phyloP scores from a whole-genome alignment of 768 basidiomycete species.

The Leccinum rimulosum region DNA sequence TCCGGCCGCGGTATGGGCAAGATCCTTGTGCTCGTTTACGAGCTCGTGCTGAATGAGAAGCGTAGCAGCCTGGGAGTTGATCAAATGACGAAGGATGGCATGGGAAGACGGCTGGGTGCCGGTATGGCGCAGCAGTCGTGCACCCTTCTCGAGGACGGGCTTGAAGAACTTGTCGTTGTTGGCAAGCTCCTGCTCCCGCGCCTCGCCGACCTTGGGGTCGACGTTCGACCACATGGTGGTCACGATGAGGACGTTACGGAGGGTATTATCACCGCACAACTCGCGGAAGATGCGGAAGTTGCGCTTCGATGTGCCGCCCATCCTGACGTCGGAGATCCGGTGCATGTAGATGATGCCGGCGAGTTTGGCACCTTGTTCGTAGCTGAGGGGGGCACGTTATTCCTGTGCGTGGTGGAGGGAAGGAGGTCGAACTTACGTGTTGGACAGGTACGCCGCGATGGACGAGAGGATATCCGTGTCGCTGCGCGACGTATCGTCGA shows the following conservation, averaged over 20 bases:
- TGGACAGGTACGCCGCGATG: conserved; percentile 43
- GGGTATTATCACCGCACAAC: conserved; percentile 49
- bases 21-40: conserved; percentile 45
- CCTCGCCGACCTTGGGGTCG: conserved; percentile 35
- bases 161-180: conserved; percentile 48
- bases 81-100: conserved; percentile 40
- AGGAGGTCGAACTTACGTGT: conserved; percentile 21
- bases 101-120: conserved; percentile 42
- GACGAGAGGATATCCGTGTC: conserved; percentile 50
- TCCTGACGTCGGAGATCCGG: conserved; percentile 49
- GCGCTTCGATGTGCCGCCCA: conserved; percentile 49
- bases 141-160: conserved; percentile 48
- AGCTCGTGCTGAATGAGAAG: conserved; percentile 57
- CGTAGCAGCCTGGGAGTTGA: conserved; percentile 39
- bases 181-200: conserved; percentile 46
- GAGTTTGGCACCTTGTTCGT: conserved; percentile 39
- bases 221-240: conserved; percentile 56
- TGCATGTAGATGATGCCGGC: conserved; percentile 56
- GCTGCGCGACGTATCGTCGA: conserved; percentile 51
- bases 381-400: conserved; percentile 14
- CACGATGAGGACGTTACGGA: conserved; percentile 50
- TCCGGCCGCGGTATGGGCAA: conserved; percentile 53
- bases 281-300: conserved; percentile 52
- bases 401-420: background rate
- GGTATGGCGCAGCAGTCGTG: conserved; percentile 41